Evolutionary conservation across 192 early-diverging fungal genomes (phyloP), one percentile per base, ranked within the genome.

Genomic region (Linnemannia elongata): DNA sequence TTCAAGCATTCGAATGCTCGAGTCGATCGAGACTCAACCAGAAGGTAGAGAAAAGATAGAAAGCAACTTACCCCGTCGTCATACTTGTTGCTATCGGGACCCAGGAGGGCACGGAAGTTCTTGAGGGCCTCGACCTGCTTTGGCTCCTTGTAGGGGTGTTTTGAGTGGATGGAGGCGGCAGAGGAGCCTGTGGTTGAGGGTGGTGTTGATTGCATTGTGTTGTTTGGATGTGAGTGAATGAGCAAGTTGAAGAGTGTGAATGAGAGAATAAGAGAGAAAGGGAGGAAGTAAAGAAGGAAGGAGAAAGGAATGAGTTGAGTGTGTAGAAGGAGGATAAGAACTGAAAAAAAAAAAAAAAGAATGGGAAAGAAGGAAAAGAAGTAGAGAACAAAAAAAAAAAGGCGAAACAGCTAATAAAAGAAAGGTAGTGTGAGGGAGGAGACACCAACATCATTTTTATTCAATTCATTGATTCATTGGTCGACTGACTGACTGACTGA

Each of bases 121-220:
- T 66, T 71, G 36, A 89, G 44, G n/a, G 82, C 75, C 69, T 87
- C 85, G 76, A 87, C 72, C 60, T 87, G 79, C 76, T 87, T 87
- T 63, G 79, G 79, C 36, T 77, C 79, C 76, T 77, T 87, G 66
- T 38, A 87, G 38, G 85, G 85, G 49, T 81, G 85, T 73, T 87
- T 87, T 68, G 85, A 81, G 44, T 39, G 68, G 7, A 70, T 49
- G 20, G 85, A 81, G 42, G 78, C n/a, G 9, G 75, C 49, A 10
- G 69, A 77, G 6, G 78, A 45, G n/a, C 70, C 36, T 35, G 75
- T n/a, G 35, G 78, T 39, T 10, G 79, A 74, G 36, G 63, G 30
- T 39, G 60, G 63, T 1, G 70, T 33, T 74, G 71, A 30, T 12
- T 68, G 71, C 72, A 54, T 76, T 20, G 69, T 35, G 38, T 8